phyloP scores from a whole-genome alignment of 1,284 basidiomycete genomes.

The Cystobasidium sp. region DNA sequence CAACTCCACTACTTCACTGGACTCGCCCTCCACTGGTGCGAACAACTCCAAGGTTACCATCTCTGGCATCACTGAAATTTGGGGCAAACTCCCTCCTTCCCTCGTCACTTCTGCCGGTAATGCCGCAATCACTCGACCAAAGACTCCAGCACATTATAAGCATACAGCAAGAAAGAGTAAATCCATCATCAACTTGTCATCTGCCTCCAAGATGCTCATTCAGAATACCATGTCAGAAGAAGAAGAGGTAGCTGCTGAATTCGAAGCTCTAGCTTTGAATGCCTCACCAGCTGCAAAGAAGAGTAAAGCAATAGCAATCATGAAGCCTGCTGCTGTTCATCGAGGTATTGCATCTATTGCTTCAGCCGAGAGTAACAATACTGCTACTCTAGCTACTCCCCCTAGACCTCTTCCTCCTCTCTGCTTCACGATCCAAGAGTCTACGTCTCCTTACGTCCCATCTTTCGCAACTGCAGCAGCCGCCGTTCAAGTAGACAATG shows the following conservation, averaged over 20 bases:
- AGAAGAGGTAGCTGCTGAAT: constrained; percentile 11
- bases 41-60: constrained; percentile 3
- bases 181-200: too few species aligned
- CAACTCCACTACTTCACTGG: constrained; percentile 1
- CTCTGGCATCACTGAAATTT: constrained; percentile 50
- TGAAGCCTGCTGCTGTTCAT: constrained; percentile 46
- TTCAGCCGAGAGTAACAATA: background rate
- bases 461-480: constrained; percentile 27
- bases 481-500: background rate
- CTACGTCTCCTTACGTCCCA: constrained; percentile 45
- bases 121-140: constrained; percentile 13
- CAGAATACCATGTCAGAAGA: background rate
- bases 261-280: constrained; percentile 28
- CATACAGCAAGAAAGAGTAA: background rate
- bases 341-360: constrained; percentile 44
- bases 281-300: constrained; percentile 48
- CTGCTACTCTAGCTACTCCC: constrained; percentile 31
- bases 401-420: constrained; percentile 33
- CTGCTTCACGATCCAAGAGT: constrained; percentile 39
- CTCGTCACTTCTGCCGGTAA: constrained; percentile 18
- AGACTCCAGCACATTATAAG: constrained; percentile 22
- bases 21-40: background rate
- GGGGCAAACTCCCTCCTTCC: constrained; percentile 48
- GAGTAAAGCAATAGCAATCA: constrained; percentile 40
- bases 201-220: too few species aligned